Evolutionary conservation across 2,329 filamentous ascomycete genomes (phyloP).

Genomic region (Penicillium sp.): DNA sequence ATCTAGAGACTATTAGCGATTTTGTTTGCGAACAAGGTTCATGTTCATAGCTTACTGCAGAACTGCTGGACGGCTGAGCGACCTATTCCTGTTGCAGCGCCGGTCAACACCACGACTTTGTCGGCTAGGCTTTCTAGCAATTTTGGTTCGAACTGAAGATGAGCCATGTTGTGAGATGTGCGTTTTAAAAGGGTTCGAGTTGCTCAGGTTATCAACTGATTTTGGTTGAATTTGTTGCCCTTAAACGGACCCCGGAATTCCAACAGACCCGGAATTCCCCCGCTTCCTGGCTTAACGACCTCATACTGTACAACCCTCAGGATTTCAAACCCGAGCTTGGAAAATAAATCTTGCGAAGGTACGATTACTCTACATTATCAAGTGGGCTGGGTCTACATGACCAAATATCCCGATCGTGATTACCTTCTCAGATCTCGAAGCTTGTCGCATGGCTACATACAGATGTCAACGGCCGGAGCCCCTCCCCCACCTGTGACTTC

Average conservation of each 20-base stretch:
- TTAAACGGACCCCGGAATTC: not conserved
- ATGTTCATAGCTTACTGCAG: constrained; percentile 1
- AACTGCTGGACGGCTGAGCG: constrained; percentile 21
- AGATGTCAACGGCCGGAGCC: not conserved
- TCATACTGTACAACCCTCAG: not conserved
- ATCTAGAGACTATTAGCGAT: not conserved
- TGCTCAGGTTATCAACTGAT: not conserved
- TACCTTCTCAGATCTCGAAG: not conserved
- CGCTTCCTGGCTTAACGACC: not conserved
- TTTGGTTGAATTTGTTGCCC: not conserved
- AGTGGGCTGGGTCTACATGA: not conserved
- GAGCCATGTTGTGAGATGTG: constrained; percentile 12
- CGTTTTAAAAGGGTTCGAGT: too few species aligned
- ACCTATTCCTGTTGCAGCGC: constrained; percentile 40
- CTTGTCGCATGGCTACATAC: not conserved
- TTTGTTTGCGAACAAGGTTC: not conserved
- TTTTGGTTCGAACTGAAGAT: constrained; percentile 12
- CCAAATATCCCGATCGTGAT: not conserved
- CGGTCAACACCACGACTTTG: constrained; percentile 49
- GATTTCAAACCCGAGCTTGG: not conserved
- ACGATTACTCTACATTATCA: not conserved
- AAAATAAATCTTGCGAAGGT: not conserved
- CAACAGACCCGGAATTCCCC: not conserved
- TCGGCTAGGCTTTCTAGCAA: constrained; percentile 25
- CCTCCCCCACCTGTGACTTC: not conserved